Evolutionary conservation across 192 early-diverging fungal genomes (phyloP), one percentile per base, ranked within the genome.

Genomic region (Lobosporangium transversale): DNA sequence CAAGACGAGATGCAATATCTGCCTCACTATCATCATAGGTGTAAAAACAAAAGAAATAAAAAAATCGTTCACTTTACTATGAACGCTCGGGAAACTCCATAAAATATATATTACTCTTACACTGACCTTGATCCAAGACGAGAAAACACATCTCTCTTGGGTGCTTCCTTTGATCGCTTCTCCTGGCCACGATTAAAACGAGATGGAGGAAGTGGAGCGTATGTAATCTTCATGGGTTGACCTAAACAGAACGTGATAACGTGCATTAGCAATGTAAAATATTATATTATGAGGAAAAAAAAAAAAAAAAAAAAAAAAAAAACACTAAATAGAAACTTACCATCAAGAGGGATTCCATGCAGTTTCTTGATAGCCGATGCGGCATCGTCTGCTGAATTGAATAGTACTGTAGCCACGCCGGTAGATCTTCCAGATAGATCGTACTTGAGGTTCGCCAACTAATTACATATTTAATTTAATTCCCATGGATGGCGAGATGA

Each of bases 351-450:
- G n/a, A 83, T 68, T 51, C 79, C 81, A 30, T 88, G 56, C 11
- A 82, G 80, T 54, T 83, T 88, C 47, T 82, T 62, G 27, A 85
- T 62, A 23, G 87, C 85, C 4, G 61, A 48, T 11, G 67, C 68
- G 32, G 87, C 83, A 61, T 82, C 80, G 7, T n/a, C 61, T 14
- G 68, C n/a, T 8, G 61, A 48, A 31, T 74, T 78, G 68, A 85
- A 88, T 26, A 56, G 52, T 24, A 86, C 58, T 21, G 69, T 79
- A 29, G 87, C 87, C 3, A 68, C 68, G 23, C 87, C 87, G 2
- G 74, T 85, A 27, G 85, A 85, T 20, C 87, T 68, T 48, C 87
- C 87, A 18, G 85, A 83, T 8, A 58, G 76, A 68, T 88, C 87
- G 69, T 82, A 88, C 35, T 81, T 76, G 64, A 76, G 58, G 15